phyloP scores from a whole-genome alignment of 163 green algal genomes.

The Chlorella variabilis region DNA sequence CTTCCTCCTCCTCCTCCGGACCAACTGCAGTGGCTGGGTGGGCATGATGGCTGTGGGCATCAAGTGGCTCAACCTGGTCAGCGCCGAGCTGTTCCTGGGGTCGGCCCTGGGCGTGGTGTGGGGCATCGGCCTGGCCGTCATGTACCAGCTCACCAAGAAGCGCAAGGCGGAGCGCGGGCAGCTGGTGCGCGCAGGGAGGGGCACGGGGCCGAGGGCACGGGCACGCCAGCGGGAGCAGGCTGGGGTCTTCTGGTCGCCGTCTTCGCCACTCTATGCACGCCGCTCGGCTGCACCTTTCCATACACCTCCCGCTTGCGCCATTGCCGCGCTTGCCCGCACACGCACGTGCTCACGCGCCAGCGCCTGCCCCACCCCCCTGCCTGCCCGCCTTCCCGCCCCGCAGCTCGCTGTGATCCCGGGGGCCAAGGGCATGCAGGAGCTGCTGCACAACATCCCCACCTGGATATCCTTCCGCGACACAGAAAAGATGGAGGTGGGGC shows the following conservation, averaged over 20 bases:
- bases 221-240: too few relatives aligned
- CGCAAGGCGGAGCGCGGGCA: constrained; percentile 40
- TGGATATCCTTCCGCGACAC: constrained; percentile 50
- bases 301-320: too few relatives aligned
- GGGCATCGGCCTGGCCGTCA: constrained; percentile 18
- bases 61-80: constrained; percentile 22
- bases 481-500: constrained; percentile 49
- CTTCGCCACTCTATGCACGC: too few relatives aligned
- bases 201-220: too few relatives aligned
- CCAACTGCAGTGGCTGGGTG: constrained; percentile 10
- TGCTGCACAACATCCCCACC: constrained; percentile 50
- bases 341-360: too few relatives aligned
- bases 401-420: constrained; percentile 47
- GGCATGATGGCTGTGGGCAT: constrained; percentile 3
- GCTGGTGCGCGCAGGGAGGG: not conserved
- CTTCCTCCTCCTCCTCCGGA: too few relatives aligned
- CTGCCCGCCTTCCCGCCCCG: not conserved
- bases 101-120: not conserved
- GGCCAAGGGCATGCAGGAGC: constrained; percentile 42
- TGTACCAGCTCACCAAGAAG: constrained; percentile 40
- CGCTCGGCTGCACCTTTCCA: too few relatives aligned
- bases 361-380: not conserved
- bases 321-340: too few relatives aligned
- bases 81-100: constrained; percentile 17
- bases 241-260: too few relatives aligned